Conservation (phyloP, 306 rosid genomes). For the Malus domestica region ASM211411v1 NC_041790.1:27801001-27801500, state of each 20-base stretch:
- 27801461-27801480: not conserved
- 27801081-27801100: not conserved
- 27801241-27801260: not conserved
- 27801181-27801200: not conserved
- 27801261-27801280: not conserved
- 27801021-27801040: not conserved
- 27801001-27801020: not conserved
- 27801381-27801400: not conserved
- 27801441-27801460: not conserved
- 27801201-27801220: not conserved
- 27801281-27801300: not conserved
- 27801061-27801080: too few relatives aligned
- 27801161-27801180: not conserved
- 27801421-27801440: not conserved
- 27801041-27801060: not conserved
- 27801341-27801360: not conserved
- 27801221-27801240: not conserved
- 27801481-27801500: not conserved
- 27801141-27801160: not conserved
- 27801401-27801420: not conserved
- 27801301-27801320: not conserved
- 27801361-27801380: not conserved
- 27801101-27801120: not conserved
- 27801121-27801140: not conserved
- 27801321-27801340: not conserved